Percentiles rank a stretch among this genome's conserved stretches.
Conservation (phyloP, 2,329 filamentous ascomycete genomes). For the Teratosphaeriaceae sp. region DNA sequence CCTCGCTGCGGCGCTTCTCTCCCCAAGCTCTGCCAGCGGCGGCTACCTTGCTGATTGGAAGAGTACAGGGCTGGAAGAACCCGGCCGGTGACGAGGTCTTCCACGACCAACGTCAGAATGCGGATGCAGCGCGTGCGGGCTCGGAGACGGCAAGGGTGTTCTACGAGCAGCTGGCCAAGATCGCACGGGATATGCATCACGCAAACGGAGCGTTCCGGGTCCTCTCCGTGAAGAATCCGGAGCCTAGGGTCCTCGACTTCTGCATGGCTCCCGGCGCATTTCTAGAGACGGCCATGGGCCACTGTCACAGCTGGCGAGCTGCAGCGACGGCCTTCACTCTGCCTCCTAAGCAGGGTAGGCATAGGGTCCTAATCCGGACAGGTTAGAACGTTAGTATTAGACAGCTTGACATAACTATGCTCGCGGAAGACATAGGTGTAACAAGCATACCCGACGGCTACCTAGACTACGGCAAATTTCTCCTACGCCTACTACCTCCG, state of each 20-base stretch:
- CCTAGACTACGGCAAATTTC: slow-evolving; percentile 14
- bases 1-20: too few species aligned
- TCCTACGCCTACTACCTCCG: slow-evolving; percentile 12
- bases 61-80: slow-evolving; percentile 1
- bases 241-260: slow-evolving; percentile 41
- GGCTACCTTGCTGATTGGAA: neutral
- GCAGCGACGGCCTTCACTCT: slow-evolving; percentile 1
- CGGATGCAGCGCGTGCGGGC: neutral
- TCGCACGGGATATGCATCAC: neutral
- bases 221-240: neutral
- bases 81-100: slow-evolving; percentile 3
- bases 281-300: slow-evolving; percentile 15
- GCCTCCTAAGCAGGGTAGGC: neutral
- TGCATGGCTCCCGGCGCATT: slow-evolving; percentile 54
- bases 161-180: neutral
- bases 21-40: neutral
- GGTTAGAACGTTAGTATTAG: neutral
- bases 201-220: neutral
- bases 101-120: neutral
- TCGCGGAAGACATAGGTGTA: slow-evolving; percentile 4
- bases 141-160: neutral
- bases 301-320: neutral
- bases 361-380: neutral
- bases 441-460: slow-evolving; percentile 6
- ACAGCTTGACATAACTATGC: slow-evolving; percentile 5